Evolutionary conservation across 495 filamentous ascomycete species (phyloP).

Genomic region (Astrothelium subdiscretum): DNA sequence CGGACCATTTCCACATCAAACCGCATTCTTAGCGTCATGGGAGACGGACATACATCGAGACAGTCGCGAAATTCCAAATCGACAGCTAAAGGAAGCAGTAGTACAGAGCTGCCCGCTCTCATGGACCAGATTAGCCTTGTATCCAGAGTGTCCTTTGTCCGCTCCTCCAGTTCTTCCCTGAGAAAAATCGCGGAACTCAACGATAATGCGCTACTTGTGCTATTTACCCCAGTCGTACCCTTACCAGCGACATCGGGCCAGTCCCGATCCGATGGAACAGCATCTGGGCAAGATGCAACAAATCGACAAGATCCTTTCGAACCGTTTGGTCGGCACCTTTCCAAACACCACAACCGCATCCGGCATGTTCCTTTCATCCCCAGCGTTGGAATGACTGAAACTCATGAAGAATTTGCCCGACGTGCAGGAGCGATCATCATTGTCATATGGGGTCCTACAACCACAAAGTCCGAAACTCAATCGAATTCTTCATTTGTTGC

Average conservation of each 20-base stretch:
- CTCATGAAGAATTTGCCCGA: constrained; percentile 25
- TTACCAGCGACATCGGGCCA: neutral
- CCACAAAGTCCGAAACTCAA: neutral
- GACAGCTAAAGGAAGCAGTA: neutral
- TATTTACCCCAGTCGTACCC: constrained; percentile 15
- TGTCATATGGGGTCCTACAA: constrained; percentile 12
- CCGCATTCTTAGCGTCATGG: neutral
- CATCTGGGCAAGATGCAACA: constrained; percentile 6
- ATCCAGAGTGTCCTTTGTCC: constrained; percentile 2
- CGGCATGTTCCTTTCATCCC: constrained; percentile 31
- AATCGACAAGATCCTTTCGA: constrained; percentile 39
- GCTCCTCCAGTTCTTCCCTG: neutral
- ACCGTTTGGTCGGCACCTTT: constrained; percentile 26
- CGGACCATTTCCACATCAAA: neutral
- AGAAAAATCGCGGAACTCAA: neutral
- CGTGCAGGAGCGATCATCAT: constrained; percentile 25
- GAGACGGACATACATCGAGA: neutral
- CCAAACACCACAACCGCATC: constrained; percentile 19
- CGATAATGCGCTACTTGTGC: constrained; percentile 4
- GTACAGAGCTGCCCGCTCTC: neutral
- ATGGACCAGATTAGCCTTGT: neutral
- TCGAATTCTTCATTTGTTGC: neutral
- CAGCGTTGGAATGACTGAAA: constrained; percentile 23
- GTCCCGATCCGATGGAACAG: neutral
- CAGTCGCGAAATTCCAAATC: neutral